Conservation (phyloP, 345 rosid species). For the Syzygium oleosum region DNA sequence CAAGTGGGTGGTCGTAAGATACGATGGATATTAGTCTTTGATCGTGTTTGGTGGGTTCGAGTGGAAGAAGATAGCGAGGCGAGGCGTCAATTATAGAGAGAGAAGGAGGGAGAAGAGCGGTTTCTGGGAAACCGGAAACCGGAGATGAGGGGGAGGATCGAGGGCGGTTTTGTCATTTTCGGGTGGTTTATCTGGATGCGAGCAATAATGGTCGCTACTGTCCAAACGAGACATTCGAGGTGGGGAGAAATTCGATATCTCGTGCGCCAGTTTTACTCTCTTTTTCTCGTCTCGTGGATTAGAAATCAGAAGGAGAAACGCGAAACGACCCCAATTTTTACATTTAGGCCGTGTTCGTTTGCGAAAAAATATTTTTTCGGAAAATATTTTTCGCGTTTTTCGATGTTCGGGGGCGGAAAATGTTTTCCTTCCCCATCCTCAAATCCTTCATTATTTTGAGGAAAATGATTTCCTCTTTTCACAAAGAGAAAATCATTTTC, state of each 20-base stretch:
- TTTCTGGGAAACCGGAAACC: not conserved
- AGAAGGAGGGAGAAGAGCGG: not conserved
- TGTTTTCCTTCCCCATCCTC: too few species aligned
- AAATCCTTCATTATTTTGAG: too few species aligned
- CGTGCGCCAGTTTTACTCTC: not conserved
- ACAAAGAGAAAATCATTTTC: too few species aligned
- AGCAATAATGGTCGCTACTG: constrained; percentile 2
- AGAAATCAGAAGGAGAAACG: not conserved
- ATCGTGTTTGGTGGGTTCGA: not conserved
- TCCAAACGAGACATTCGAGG: not conserved
- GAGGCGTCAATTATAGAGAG: not conserved
- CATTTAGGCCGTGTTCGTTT: too few species aligned
- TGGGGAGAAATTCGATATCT: not conserved
- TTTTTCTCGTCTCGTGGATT: too few species aligned
- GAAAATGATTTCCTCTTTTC: too few species aligned
- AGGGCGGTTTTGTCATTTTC: not conserved
- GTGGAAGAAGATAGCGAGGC: too few species aligned
- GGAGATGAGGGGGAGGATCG: not conserved
- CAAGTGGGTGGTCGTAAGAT: rapidly evolving
- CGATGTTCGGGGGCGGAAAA: too few species aligned
- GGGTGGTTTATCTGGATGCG: not conserved
- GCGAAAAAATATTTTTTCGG: too few species aligned
- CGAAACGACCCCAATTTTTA: not conserved
- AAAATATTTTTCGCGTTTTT: too few species aligned
- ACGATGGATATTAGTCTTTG: not conserved